These are phyloP conservation scores for Geotrichum australiense DNA, from an alignment of 1,139 yeast species.

Conservation along the genomic window DNA sequence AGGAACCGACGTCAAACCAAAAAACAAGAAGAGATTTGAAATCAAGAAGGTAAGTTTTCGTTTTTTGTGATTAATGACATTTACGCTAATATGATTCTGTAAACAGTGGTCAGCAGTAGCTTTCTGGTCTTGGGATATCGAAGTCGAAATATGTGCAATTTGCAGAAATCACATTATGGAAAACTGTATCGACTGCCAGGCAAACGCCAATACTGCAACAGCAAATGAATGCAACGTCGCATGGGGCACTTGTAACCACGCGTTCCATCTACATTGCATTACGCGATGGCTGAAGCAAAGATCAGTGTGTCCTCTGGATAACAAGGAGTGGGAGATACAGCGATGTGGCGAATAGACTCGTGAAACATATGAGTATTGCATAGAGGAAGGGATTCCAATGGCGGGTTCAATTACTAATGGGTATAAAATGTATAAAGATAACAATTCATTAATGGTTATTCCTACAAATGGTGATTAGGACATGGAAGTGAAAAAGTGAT, in stretches of 20 bases:
- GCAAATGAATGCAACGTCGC: constrained; percentile 88
- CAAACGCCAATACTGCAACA: constrained; percentile 62
- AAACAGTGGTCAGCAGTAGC: constrained; percentile 95
- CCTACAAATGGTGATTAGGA: too few species aligned
- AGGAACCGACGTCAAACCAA: constrained; percentile 5
- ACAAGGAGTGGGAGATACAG: constrained; percentile 76
- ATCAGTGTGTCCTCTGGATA: constrained; percentile 95
- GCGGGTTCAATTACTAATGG: too few species aligned
- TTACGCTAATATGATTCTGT: neutral
- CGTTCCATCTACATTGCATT: constrained; percentile 93
- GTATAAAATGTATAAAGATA: too few species aligned
- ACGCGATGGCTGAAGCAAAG: constrained; percentile 96
- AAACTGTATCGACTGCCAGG: constrained; percentile 94
- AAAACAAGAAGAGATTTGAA: constrained; percentile 52
- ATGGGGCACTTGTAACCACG: constrained; percentile 95
- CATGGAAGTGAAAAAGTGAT: too few species aligned
- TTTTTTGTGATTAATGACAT: neutral
- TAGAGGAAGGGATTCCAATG: too few species aligned
- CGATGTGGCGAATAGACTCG: constrained; percentile 62
- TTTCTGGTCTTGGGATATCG: constrained; percentile 99
- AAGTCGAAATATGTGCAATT: constrained; percentile 94
- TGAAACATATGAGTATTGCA: too few species aligned
- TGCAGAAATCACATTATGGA: constrained; percentile 99
- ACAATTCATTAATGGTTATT: too few species aligned
- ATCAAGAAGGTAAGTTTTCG: constrained; percentile 44